phyloP scores from a whole-genome alignment of 2,329 filamentous ascomycete species.

The Ophiocordyceps camponoti-rufipedis region DNA sequence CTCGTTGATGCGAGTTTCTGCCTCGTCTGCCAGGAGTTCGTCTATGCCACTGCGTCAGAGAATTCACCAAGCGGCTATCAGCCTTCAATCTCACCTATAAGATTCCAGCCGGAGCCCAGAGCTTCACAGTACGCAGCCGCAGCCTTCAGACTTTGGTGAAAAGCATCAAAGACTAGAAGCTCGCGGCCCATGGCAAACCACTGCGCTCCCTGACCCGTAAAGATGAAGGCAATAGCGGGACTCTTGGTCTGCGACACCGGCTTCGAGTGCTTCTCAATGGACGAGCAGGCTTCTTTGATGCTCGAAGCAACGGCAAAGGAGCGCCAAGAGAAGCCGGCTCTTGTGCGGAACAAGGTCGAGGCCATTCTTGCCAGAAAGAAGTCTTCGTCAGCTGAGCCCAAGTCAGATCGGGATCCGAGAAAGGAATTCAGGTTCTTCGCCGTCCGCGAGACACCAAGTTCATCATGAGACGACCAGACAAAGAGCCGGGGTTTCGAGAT shows the following conservation, averaged over 20 bases:
- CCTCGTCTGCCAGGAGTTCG: slow-evolving; percentile 6
- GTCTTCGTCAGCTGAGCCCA: slow-evolving; percentile 2
- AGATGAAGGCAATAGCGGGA: slow-evolving; percentile 7
- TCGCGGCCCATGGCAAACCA: slow-evolving; percentile 9
- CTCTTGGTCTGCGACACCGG: not conserved
- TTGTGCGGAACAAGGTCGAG: not conserved
- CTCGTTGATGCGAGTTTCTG: slow-evolving; percentile 4
- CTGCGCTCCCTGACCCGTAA: slow-evolving; percentile 11
- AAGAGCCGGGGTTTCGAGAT: not conserved
- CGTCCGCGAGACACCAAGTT: not conserved
- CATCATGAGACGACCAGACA: not conserved
- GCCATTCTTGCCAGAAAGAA: not conserved
- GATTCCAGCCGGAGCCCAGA: not conserved
- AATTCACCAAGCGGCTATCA: too few relatives aligned
- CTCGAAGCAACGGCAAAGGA: slow-evolving; percentile 7
- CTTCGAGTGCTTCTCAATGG: not conserved
- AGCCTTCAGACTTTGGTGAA: not conserved
- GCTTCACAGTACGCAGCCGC: not conserved
- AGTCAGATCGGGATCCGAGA: slow-evolving; percentile 1
- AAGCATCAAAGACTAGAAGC: slow-evolving; percentile 1
- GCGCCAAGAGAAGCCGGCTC: slow-evolving; percentile 1
- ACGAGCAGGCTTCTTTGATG: not conserved
- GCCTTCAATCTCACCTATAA: slow-evolving; percentile 3
- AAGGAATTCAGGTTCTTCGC: slow-evolving; percentile 4
- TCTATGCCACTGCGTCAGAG: not conserved